These are phyloP conservation scores for Aureobasidium sp. DNA, from an alignment of 2,329 filamentous ascomycete species.

Conservation along the genomic window DNA sequence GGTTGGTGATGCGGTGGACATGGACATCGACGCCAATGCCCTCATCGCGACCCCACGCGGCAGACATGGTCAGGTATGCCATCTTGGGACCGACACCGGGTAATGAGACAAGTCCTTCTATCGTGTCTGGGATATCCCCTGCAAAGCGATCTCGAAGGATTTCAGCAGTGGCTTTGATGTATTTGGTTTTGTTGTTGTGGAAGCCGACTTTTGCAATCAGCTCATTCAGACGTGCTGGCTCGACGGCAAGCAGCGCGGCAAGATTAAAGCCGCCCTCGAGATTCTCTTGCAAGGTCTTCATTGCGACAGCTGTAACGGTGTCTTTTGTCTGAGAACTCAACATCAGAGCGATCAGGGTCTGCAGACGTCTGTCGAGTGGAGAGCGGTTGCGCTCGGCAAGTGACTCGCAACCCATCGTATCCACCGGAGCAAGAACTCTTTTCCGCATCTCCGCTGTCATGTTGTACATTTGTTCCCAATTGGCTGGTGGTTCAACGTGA, in stretches of 20 bases:
- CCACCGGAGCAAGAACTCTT: slow-evolving; percentile 70
- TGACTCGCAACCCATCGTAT: slow-evolving; percentile 93
- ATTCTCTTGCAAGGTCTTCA: slow-evolving; percentile 69
- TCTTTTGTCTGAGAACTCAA: slow-evolving; percentile 90
- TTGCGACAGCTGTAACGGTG: slow-evolving; percentile 77
- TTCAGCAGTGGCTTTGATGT: slow-evolving; percentile 66
- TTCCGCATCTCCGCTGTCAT: slow-evolving; percentile 71
- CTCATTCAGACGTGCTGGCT: slow-evolving; percentile 59
- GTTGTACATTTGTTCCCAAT: slow-evolving; percentile 79
- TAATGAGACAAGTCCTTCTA: slow-evolving; percentile 66
- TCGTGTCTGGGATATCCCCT: slow-evolving; percentile 73
- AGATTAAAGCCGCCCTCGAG: slow-evolving; percentile 63
- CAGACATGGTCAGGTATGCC: slow-evolving; percentile 80
- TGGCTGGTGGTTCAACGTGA: slow-evolving; percentile 51
- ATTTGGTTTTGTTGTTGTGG: slow-evolving; percentile 84
- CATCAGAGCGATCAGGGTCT: slow-evolving; percentile 84
- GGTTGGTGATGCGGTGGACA: slow-evolving; percentile 87
- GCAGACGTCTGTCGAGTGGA: slow-evolving; percentile 62
- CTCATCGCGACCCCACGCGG: slow-evolving; percentile 60
- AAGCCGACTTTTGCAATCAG: slow-evolving; percentile 83
- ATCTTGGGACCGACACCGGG: slow-evolving; percentile 93
- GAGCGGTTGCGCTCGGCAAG: slow-evolving; percentile 52
- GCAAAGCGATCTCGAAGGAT: slow-evolving; percentile 64
- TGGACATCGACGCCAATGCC: slow-evolving; percentile 94
- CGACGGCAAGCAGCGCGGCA: slow-evolving; percentile 67